Percentiles rank a stretch among this genome's conserved stretches.
phyloP scores from a whole-genome alignment of 352 stramenopile genomes.

The Globisporangium viniferum region DNA sequence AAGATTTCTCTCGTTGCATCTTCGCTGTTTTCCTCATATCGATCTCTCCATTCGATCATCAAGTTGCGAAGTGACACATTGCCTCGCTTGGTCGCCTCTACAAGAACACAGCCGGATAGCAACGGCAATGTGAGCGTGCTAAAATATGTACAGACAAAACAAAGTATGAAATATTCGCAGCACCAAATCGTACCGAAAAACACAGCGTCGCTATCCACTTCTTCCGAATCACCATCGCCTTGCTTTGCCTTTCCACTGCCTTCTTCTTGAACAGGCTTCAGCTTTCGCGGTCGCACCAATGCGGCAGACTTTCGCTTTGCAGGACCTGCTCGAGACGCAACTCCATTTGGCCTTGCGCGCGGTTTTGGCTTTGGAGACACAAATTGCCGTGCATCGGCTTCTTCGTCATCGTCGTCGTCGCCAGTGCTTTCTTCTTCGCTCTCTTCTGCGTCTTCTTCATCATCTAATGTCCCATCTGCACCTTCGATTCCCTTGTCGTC shows the following conservation, averaged over 20 bases:
- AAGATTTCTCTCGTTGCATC: conserved; percentile 63
- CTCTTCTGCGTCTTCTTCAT: conserved; percentile 21
- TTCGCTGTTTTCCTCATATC: conserved; percentile 60
- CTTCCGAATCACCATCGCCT: conserved; percentile 20
- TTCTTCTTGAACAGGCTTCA: conserved; percentile 28
- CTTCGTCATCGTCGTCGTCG: conserved; percentile 15
- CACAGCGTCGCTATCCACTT: conserved; percentile 7
- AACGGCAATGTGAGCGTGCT: not conserved
- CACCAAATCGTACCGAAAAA: conserved; percentile 4
- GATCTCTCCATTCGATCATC: conserved; percentile 62
- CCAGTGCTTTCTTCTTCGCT: conserved; percentile 19
- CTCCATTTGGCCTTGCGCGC: not conserved
- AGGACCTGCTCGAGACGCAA: not conserved
- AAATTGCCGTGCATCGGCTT: conserved; percentile 20
- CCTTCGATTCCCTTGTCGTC: conserved; percentile 20
- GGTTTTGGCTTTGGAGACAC: conserved; percentile 12
- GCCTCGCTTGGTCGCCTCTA: conserved; percentile 57
- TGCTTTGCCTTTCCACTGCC: conserved; percentile 7
- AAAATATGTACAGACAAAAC: not conserved
- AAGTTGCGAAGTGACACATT: conserved; percentile 52
- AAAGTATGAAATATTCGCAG: not conserved
- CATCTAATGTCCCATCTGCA: conserved; percentile 14
- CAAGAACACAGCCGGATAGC: not conserved
- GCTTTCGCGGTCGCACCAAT: conserved; percentile 23
- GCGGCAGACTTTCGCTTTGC: conserved; percentile 18